Conservation (phyloP, 331 rosid species). For the Quercus phellos region DNA sequence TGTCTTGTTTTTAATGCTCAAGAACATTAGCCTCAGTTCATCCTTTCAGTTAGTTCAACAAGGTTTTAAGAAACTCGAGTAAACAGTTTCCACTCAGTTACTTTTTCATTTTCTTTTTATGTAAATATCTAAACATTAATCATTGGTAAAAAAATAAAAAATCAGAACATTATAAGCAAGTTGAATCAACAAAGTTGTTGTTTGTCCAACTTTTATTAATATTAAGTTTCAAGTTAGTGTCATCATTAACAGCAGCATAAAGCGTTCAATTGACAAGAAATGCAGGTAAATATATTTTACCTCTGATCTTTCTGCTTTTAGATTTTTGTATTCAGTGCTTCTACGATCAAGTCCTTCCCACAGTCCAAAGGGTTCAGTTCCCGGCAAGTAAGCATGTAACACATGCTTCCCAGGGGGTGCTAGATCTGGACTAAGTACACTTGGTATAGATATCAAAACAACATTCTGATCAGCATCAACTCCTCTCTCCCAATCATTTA, state of each 20-base stretch:
- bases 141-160: background rate
- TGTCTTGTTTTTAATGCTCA: background rate
- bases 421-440: slow-evolving; percentile 76
- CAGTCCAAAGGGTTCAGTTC: slow-evolving; percentile 83
- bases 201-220: background rate
- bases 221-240: background rate
- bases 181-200: background rate
- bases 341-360: slow-evolving; percentile 86
- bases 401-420: slow-evolving; percentile 88
- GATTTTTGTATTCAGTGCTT: slow-evolving; percentile 76
- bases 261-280: background rate
- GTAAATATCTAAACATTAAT: background rate
- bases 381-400: slow-evolving; percentile 83
- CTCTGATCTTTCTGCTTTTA: slow-evolving; percentile 84
- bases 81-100: background rate
- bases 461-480: slow-evolving; percentile 95
- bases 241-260: background rate
- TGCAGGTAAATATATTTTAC: slow-evolving; percentile 21
- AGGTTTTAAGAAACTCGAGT: background rate
- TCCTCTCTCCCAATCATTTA: slow-evolving; percentile 89
- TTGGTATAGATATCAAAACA: slow-evolving; percentile 84
- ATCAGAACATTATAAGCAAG: background rate
- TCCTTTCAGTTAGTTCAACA: background rate
- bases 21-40: background rate
- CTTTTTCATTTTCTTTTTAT: background rate